Conservation (phyloP, 306 rosid species). For the Castanea mollissima region DNA sequence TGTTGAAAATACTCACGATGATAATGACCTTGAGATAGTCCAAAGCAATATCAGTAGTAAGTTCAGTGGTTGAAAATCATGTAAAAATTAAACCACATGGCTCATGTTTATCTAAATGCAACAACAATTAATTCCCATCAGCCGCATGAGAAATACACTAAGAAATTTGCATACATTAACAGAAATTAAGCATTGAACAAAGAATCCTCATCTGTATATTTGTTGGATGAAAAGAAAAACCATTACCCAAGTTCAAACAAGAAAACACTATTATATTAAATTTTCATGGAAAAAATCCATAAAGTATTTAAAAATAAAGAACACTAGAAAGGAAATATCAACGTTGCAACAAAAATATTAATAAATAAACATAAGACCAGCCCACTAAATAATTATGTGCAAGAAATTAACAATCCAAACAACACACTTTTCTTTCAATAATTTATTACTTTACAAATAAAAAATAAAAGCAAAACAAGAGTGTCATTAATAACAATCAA, state of each 20-base stretch:
- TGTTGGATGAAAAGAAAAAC: not conserved
- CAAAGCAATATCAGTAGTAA: not conserved
- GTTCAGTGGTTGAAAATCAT: not conserved
- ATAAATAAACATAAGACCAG: not conserved
- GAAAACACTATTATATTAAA: not conserved
- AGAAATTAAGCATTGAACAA: not conserved
- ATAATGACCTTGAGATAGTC: not conserved
- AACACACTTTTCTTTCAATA: not conserved
- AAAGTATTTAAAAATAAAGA: not conserved
- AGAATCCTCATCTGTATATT: not conserved
- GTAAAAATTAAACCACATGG: not conserved
- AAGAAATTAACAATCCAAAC: not conserved
- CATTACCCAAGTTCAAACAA: not conserved
- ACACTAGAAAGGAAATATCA: not conserved
- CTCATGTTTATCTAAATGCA: not conserved
- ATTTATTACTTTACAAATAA: not conserved
- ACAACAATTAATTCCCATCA: not conserved
- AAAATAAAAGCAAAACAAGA: not conserved
- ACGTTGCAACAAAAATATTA: not conserved
- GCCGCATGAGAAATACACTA: not conserved
- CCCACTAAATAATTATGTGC: not conserved
- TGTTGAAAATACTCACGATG: not conserved
- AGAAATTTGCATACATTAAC: not conserved
- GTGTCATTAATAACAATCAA: not conserved
- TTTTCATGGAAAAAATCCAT: not conserved